Conservation (phyloP, 2,329 filamentous ascomycete genomes). For the Conoideocrella luteorostrata region DNA sequence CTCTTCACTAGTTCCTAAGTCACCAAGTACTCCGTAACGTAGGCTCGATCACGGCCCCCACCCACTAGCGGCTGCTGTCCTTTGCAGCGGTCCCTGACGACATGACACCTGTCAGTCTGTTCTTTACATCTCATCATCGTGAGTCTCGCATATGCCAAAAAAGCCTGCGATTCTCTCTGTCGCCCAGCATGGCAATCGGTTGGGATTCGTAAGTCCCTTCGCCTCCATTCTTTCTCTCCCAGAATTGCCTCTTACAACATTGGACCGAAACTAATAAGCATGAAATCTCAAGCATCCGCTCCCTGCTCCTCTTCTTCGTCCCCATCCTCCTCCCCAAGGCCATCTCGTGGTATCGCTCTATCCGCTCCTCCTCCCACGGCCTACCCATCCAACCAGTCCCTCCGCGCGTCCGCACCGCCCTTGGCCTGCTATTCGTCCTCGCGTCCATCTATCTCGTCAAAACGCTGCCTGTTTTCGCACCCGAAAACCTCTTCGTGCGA, state of each 20-base stretch:
- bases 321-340: conserved; percentile 64
- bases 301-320: conserved; percentile 57
- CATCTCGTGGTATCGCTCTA: conserved; percentile 56
- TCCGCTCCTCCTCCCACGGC: conserved; percentile 39
- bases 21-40: no score
- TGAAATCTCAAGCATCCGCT: conserved; percentile 37
- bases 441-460: conserved; percentile 43
- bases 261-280: no score
- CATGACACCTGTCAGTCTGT: no score
- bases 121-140: no score
- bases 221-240: not conserved
- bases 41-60: no score
- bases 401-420: conserved; percentile 44
- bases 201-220: conserved; percentile 11
- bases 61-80: no score
- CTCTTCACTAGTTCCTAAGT: no score
- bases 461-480: conserved; percentile 60
- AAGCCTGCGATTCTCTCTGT: no score
- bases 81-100: no score
- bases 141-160: no score
- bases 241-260: not conserved
- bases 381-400: conserved; percentile 51
- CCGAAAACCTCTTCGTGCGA: conserved; percentile 72
- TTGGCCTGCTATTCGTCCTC: conserved; percentile 52
- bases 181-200: conserved; percentile 11